Evolutionary conservation across 2,329 filamentous ascomycete species (phyloP), one percentile per base, ranked within the genome.

Genomic region (Diplodia seriata): DNA sequence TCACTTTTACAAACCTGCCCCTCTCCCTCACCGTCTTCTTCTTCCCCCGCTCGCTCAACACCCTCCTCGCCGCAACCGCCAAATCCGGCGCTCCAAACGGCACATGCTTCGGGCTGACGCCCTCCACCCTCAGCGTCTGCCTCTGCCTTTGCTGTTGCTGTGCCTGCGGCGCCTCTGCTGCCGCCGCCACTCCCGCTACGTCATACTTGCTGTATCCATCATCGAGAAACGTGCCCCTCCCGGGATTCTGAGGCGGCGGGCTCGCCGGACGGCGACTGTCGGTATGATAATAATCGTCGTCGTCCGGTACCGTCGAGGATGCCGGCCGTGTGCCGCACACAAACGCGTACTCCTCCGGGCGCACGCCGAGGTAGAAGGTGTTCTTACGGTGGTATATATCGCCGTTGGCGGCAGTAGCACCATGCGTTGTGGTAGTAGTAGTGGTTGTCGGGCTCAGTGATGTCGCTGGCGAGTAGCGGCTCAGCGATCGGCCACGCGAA

Each of bases 281-380:
- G 8, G 26, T 3, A 8, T 15, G 26, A 6, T 23, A 3, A 26
- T 23, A 14, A 7, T 23, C 23, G 2, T 43, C 18, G 20, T 59
- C 56, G 3, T 43, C 40, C 15, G 14, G 38, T 8, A 43, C 5
- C 23, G 43, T 26, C 7, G 38, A 49, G 40, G 57, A 62, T n/a
- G 43, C n/a, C 12, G 59, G 47, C 11, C 47, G 12, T 29, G 29
- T 55, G 11, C 66, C 66, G 47, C 66, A 62, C 15, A 53, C 56
- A n/a, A 61, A 62, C 2, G 47, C 38, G 66, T 67, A 67, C 18
- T 67, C 66, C 9, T 61, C 55, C 4, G 66, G 55, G n/a, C 31
- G 33, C 26, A 50, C 33, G 33, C 66, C 56, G 3, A 62, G 66
- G 33, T 62, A 62, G 14, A 47, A 50, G 0, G 55, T 56, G 1